Evolutionary conservation across 2,329 filamentous ascomycete genomes (phyloP).

Genomic region (Beauveria sp.): DNA sequence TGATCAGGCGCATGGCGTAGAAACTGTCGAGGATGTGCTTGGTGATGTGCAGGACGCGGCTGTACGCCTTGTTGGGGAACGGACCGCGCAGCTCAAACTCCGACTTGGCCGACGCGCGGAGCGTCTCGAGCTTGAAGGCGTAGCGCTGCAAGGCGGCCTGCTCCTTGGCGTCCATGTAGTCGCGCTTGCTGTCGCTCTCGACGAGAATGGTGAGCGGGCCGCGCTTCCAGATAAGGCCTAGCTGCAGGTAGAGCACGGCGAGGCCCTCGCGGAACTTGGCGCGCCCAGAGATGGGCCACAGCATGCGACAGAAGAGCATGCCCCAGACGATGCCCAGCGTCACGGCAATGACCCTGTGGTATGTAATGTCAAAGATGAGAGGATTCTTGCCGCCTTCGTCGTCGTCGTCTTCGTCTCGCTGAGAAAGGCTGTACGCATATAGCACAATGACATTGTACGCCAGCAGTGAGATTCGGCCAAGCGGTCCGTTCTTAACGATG

Average conservation of each 20-base stretch:
- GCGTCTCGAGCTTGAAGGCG: slow-evolving; percentile 61
- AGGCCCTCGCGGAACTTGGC: slow-evolving; percentile 83
- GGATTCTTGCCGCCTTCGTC: slow-evolving; percentile 82
- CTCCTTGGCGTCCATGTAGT: slow-evolving; percentile 83
- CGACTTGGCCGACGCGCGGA: slow-evolving; percentile 64
- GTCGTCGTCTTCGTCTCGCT: slow-evolving; percentile 70
- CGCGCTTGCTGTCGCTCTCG: slow-evolving; percentile 47
- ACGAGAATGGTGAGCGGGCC: slow-evolving; percentile 74
- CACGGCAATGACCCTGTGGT: slow-evolving; percentile 82
- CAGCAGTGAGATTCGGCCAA: slow-evolving; percentile 88
- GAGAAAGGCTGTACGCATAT: slow-evolving; percentile 85
- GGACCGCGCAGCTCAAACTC: slow-evolving; percentile 87
- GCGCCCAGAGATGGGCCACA: slow-evolving; percentile 91
- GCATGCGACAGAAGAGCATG: slow-evolving; percentile 75
- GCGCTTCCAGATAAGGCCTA: slow-evolving; percentile 93
- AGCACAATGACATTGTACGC: slow-evolving; percentile 94
- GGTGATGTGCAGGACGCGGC: slow-evolving; percentile 69
- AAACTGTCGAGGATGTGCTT: slow-evolving; percentile 85
- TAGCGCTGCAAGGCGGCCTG: slow-evolving; percentile 83
- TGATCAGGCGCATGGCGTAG: slow-evolving; percentile 91
- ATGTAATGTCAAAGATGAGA: slow-evolving; percentile 78
- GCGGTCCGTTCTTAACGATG: slow-evolving; percentile 73
- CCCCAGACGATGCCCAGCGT: slow-evolving; percentile 86
- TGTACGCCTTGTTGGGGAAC: slow-evolving; percentile 69
- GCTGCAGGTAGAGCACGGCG: slow-evolving; percentile 84